These are phyloP conservation scores for Calocybe gangraenosa DNA, from an alignment of 768 basidiomycete species.

Conservation along the genomic window DNA sequence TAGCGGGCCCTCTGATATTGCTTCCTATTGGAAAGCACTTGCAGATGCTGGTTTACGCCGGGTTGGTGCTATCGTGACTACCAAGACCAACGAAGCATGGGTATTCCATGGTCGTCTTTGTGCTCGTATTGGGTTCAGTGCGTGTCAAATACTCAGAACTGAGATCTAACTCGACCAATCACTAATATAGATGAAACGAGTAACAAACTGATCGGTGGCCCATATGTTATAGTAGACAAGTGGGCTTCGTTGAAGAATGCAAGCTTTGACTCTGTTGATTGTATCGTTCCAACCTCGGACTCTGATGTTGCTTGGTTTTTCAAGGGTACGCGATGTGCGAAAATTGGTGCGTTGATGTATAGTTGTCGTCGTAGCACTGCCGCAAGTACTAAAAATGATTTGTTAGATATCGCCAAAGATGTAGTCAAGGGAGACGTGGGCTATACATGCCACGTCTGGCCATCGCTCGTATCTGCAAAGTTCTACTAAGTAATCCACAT, in stretches of 20 bases:
- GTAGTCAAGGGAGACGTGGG: neutral
- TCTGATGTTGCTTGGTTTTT: neutral
- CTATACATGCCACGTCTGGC: neutral
- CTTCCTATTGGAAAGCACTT: neutral
- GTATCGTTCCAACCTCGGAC: neutral
- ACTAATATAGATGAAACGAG: neutral
- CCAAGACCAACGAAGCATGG: neutral
- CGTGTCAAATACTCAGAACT: neutral
- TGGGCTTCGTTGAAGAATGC: neutral
- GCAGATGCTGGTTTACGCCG: neutral
- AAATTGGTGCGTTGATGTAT: neutral
- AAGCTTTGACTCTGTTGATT: neutral
- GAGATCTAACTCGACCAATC: neutral
- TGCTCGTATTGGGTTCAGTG: neutral
- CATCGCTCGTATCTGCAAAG: neutral
- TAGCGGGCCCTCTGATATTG: neutral
- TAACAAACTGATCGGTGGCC: neutral
- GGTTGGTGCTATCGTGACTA: neutral
- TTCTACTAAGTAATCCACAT: too few relatives aligned
- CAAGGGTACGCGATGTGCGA: neutral
- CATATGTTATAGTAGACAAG: conserved; percentile 3
- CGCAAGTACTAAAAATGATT: neutral
- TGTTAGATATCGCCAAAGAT: neutral
- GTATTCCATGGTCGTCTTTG: conserved; percentile 3
- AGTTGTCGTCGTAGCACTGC: neutral